Base-by-base conservation (phyloP, 495 filamentous ascomycete genomes). In the Annulohypoxylon bovei region DNA sequence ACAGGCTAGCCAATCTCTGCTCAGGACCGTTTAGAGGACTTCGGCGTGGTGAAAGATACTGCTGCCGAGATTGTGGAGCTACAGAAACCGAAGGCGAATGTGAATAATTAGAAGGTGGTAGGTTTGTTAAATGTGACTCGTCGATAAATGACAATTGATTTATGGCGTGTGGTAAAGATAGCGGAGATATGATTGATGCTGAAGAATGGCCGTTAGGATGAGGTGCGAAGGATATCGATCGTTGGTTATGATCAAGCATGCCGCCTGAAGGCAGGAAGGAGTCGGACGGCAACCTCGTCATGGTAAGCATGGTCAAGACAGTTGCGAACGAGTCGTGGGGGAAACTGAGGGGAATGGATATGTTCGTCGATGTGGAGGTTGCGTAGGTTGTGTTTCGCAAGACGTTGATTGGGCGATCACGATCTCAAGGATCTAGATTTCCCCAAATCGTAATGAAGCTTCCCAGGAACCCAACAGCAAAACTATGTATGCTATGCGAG, bases 131-230 rank as follows among this genome's bases (percentile, higher is more conserved):
- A 47, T 53, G 65, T 25, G 70, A 67, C 47, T 61, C 58, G 49
- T 81, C 77, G 42, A 82, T 76, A 66, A 77, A 82, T 33, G 77
- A 74, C 8, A 72, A 25, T 23, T 58, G 32, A 16, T 63, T 49
- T 47, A 78, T 54, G 20, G 78, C 76, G 23, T 72, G 78, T 28
- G 81, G 78, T 54, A 83, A 68, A 23, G 77, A 64, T 40, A 83
- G 61, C 8, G 81, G 81, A 4, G 81, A 83, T 52, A 82, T 81
- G 56, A 83, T 55, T 23, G 80, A 77, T 40, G 77, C 69, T 28
- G 78, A 68, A 30, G 78, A 68, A 35, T 77, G 78, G 61, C 53
- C 63, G 70, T 74, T 68, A 22, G 76, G 65, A 35, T 67, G 69
- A 55, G 78, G 68, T 32, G 60, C 20, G 47, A 70, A 62, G 3